A percentile compares a stretch with the other conserved stretches of the same genome.
phyloP scores from a whole-genome alignment of 2,329 filamentous ascomycete species.

The Colletotrichum falcatum region DNA sequence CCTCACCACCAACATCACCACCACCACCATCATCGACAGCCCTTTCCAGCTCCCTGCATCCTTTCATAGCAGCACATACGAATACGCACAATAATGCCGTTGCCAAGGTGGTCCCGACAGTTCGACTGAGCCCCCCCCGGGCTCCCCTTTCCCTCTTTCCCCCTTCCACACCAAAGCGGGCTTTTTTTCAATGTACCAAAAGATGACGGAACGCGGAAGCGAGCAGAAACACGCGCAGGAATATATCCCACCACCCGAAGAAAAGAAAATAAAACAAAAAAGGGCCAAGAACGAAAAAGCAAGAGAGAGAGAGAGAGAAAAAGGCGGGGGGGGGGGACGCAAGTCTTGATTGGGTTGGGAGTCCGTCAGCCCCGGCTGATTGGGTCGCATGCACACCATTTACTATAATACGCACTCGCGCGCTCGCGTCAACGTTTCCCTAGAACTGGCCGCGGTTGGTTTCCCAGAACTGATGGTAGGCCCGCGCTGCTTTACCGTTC shows the following conservation, averaged over 20 bases:
- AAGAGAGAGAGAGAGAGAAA: neutral
- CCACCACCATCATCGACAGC: neutral
- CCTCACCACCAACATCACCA: conserved; percentile 11
- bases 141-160: neutral
- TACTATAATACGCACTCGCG: too few relatives aligned
- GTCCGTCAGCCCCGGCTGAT: conserved; percentile 23
- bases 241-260: neutral
- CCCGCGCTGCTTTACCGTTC: conserved; percentile 7
- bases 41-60: conserved; percentile 1
- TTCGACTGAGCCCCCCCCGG: neutral
- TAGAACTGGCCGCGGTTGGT: neutral
- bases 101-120: neutral
- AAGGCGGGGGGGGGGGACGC: neutral
- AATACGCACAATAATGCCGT: neutral
- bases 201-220: conserved; percentile 2
- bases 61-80: neutral
- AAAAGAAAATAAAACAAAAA: neutral
- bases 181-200: neutral
- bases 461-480: conserved; percentile 20
- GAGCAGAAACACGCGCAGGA: neutral
- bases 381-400: conserved; percentile 4
- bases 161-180: neutral
- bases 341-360: conserved; percentile 8
- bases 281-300: too few relatives aligned
- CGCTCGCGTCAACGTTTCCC: conserved; percentile 1